Evolutionary conservation across 2,329 filamentous ascomycete genomes (phyloP).

Genomic region (Sporothrix pseudoabietina): DNA sequence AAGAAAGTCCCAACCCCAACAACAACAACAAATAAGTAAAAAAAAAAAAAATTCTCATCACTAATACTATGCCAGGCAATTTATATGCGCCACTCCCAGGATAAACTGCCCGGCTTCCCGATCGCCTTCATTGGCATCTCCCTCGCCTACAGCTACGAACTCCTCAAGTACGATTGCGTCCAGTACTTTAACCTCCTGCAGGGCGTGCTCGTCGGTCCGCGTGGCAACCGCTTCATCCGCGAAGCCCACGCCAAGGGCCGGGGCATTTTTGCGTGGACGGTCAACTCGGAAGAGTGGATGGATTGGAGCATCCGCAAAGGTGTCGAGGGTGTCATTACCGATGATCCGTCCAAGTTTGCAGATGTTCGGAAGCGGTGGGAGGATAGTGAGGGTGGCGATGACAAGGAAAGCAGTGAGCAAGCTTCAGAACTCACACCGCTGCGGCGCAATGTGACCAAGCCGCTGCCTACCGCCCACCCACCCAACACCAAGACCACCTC

Average conservation of each 20-base stretch:
- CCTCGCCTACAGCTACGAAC: slow-evolving; percentile 67
- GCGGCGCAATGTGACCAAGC: no score
- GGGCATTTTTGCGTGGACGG: slow-evolving; percentile 79
- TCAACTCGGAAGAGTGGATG: slow-evolving; percentile 80
- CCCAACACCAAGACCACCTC: slow-evolving; percentile 19
- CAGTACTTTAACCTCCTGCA: slow-evolving; percentile 79
- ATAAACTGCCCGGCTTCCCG: slow-evolving; percentile 64
- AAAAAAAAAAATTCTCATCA: background rate
- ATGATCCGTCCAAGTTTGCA: slow-evolving; percentile 71
- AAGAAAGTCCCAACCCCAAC: no score
- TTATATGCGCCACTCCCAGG: slow-evolving; percentile 65
- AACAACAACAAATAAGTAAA: background rate
- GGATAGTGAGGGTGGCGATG: background rate
- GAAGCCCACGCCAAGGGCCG: slow-evolving; percentile 59
- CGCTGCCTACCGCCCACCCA: slow-evolving; percentile 26
- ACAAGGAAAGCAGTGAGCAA: background rate
- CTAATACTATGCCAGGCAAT: slow-evolving; percentile 51
- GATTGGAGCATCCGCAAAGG: slow-evolving; percentile 68
- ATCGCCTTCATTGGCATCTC: slow-evolving; percentile 71
- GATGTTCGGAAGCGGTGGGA: slow-evolving; percentile 55
- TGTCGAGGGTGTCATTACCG: slow-evolving; percentile 83
- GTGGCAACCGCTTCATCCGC: slow-evolving; percentile 67
- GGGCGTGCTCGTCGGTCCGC: slow-evolving; percentile 65
- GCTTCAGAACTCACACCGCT: slow-evolving; percentile 8
- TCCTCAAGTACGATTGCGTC: slow-evolving; percentile 60